phyloP scores from a whole-genome alignment of 176 grass and related monocot genomes.

The Lolium rigidum region DNA sequence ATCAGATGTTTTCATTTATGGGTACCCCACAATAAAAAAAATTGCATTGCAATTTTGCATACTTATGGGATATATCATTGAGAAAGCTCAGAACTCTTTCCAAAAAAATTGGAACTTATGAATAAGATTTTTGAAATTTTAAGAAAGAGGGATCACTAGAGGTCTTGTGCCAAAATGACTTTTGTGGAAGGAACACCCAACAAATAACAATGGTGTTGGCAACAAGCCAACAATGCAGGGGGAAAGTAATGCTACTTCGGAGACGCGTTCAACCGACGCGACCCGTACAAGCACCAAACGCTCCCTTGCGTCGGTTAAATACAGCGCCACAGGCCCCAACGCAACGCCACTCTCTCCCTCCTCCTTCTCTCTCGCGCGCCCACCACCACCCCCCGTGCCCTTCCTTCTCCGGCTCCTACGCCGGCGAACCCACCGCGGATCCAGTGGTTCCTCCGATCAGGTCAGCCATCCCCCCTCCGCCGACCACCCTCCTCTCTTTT shows the following conservation, averaged over 20 bases:
- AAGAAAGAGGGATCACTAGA: no score
- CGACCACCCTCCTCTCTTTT: background rate
- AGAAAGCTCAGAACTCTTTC: no score
- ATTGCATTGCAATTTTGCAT: no score
- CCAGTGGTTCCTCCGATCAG: constrained; percentile 35
- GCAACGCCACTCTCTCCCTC: background rate
- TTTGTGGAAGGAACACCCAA: no score
- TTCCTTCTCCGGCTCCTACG: constrained; percentile 31
- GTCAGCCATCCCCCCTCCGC: background rate
- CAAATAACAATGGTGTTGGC: background rate
- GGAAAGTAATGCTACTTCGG: constrained; percentile 6
- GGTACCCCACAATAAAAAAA: no score
- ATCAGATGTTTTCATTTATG: no score
- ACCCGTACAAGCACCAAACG: constrained; percentile 27
- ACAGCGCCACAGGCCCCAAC: constrained; percentile 31
- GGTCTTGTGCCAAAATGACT: no score
- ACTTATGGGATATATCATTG: no score
- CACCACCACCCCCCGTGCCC: constrained; percentile 22
- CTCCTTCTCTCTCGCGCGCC: no score
- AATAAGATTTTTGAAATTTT: no score
- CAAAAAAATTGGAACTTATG: no score
- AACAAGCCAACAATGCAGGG: background rate
- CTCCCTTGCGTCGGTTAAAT: constrained; percentile 33
- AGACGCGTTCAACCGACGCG: constrained; percentile 54
- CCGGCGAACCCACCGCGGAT: constrained; percentile 40